Base-by-base conservation (phyloP, 2,329 filamentous ascomycete species). In the Calonectria naviculata region DNA sequence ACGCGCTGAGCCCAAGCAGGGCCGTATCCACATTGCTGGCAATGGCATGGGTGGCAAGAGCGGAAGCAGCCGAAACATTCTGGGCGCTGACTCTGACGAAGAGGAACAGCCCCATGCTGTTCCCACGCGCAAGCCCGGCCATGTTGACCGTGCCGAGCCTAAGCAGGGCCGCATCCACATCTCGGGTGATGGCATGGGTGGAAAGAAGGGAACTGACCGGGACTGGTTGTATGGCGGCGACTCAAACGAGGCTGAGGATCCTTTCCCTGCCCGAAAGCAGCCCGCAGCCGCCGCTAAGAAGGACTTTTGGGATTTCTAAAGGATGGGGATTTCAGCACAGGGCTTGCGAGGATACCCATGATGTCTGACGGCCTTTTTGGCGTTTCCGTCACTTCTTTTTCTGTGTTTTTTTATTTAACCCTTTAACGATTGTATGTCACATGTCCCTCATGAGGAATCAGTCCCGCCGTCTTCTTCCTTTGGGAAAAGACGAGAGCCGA, bases 11-110 rank as follows among this genome's bases (percentile, higher is more conserved):
- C 63, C 44, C 67, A 73, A 72, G 72, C 73, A 58, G 38, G 31
- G 70, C 56, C 73, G 70, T 70, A 85, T 85, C 34, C 82, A 81
- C 62, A 88, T 89, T 67, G 86, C 83, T 2, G 90, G 90, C 31
- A 89, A 92, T 74, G 91, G 92, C 65, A 93, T 93, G 91, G 91
- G 91, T 47, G 89, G 89, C 52, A 85, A 85, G 74, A 89, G 86
- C 80, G 88, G 87, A 36, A 83, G 85, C 38, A 82, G 87, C 46
- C 83, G 88, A 66, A 81, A 86, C 75, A 93, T 91, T 90, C 84
- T 90, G 15, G 89, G 90, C 15, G 89, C 90, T 47, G 70, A 86
- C 41, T 71, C 86, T 38, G 87, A 87, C 29, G 86, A 87, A 26
- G 52, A 86, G 70, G 83, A 86, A 65, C 77, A 80, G 24, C 65